These are phyloP conservation scores for Sarcodon sp. DNA, from an alignment of 768 basidiomycete genomes.

Conservation along the genomic window DNA sequence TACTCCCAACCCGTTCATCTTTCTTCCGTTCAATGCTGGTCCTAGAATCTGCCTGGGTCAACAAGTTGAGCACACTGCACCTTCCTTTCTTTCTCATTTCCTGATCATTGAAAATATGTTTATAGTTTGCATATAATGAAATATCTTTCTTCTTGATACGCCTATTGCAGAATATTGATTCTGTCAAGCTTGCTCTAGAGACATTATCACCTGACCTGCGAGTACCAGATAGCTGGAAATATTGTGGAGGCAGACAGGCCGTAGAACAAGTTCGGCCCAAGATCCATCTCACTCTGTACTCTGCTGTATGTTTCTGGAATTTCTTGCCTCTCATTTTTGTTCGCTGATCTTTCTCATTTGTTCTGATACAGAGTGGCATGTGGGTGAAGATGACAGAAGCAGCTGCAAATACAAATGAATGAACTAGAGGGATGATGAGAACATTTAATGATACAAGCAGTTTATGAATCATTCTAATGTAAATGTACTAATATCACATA, in stretches of 20 bases:
- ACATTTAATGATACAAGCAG: too few species aligned
- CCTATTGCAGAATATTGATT: constrained; percentile 10
- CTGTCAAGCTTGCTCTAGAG: constrained; percentile 5
- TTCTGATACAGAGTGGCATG: constrained; percentile 17
- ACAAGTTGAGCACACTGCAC: constrained; percentile 23
- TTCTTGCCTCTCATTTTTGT: background rate
- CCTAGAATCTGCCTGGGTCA: constrained; percentile 51
- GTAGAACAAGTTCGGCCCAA: background rate
- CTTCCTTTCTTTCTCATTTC: background rate
- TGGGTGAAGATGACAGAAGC: constrained; percentile 30
- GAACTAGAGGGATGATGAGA: too few species aligned
- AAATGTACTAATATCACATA: too few species aligned
- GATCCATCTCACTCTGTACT: background rate
- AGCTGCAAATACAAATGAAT: background rate
- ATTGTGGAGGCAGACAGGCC: background rate
- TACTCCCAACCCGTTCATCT: constrained; percentile 53
- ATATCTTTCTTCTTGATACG: constrained; percentile 13
- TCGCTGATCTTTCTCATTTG: background rate
- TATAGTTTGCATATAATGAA: constrained; percentile 18
- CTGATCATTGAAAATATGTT: background rate
- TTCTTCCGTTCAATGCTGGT: constrained; percentile 26
- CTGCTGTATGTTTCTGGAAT: background rate
- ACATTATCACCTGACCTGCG: constrained; percentile 7
- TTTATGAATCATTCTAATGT: too few species aligned
- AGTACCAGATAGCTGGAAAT: constrained; percentile 5